Percentiles rank a stretch among this genome's conserved stretches.
Evolutionary conservation across 2,329 filamentous ascomycete genomes (phyloP).

Genomic region (Elsinoe perseae): DNA sequence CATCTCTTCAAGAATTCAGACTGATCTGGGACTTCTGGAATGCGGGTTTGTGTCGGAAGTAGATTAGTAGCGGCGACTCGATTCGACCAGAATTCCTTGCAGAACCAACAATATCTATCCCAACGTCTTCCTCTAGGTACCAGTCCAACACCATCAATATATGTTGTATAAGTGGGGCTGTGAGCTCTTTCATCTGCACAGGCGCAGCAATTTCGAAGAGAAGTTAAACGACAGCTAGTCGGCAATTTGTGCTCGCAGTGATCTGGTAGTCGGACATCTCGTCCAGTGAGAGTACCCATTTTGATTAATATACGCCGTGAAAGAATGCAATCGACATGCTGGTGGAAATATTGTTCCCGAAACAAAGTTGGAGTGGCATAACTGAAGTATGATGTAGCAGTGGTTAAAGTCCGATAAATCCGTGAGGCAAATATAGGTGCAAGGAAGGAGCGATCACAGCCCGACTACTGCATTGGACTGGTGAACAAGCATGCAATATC

Average conservation of each 20-base stretch:
- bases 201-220: conserved; percentile 27
- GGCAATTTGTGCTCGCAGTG: conserved; percentile 28
- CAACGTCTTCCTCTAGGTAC: conserved; percentile 42
- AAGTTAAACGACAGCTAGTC: conserved; percentile 26
- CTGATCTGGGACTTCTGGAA: conserved; percentile 42
- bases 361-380: not conserved
- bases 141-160: conserved; percentile 45
- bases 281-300: conserved; percentile 28
- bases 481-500: not conserved
- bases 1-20: conserved; percentile 39
- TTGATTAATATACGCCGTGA: not conserved
- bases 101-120: conserved; percentile 47
- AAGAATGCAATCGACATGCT: not conserved
- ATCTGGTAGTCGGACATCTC: conserved; percentile 20
- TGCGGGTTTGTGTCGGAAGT: conserved; percentile 37
- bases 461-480: too few species aligned
- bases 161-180: conserved; percentile 37
- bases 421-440: not conserved
- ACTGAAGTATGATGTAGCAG: not conserved
- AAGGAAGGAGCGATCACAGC: too few species aligned
- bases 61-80: conserved; percentile 38
- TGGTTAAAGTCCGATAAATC: not conserved
- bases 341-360: not conserved
- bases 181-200: conserved; percentile 32
- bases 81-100: conserved; percentile 45